Base-by-base conservation (phyloP, 2,329 filamentous ascomycete species). In the Talaromyces sp. region DNA sequence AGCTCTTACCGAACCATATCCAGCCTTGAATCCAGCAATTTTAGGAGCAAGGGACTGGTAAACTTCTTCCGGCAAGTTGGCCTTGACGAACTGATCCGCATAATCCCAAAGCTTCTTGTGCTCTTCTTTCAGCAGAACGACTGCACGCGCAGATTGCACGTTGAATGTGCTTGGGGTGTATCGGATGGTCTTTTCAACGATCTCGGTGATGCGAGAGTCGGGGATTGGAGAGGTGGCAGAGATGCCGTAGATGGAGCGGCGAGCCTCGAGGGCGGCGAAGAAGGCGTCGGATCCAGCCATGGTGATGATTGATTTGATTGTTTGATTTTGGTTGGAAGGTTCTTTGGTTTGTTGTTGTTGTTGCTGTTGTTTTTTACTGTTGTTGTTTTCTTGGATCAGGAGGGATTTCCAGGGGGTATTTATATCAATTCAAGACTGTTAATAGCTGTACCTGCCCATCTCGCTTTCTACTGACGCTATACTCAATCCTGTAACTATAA, bases 81-180 rank as follows among this genome's bases (percentile, higher is more conserved):
- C 78, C 77, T 86, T 86, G 57, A 89, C 77, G 7, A 59, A 57
- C 15, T 62, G 57, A 1, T 60, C 51, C 60, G 84, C 81, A 61
- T 89, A 80, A 70, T 89, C 84, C 91, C 91, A 96, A 68, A 94
- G 84, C 78, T 89, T 88, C 66, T 89, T 84, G 79, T 96, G 91
- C 73, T 95, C 88, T 63, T 82, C 83, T 67, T 87, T 86, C 65
- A 92, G 81, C 56, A 96, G 83, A 57, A 95, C 81, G 46, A 94
- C 81, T 59, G 86, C 77, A 60, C 91, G 86, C 66, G 88, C 85
- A 65, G 84, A 84, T 78, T 95, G 91, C 39, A 59, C 57, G 52
- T 59, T 59, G 52, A 39, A 59, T 83, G 87, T 84, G 22, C 57
- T 59, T n/a, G 95, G 85, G 93, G 95, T 80, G 70, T 89, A 79